A percentile compares a stretch with the other conserved stretches of the same genome.
These are phyloP conservation scores for Astrothelium subdiscretum DNA, from an alignment of 495 filamentous ascomycete genomes.

Conservation along the genomic window DNA sequence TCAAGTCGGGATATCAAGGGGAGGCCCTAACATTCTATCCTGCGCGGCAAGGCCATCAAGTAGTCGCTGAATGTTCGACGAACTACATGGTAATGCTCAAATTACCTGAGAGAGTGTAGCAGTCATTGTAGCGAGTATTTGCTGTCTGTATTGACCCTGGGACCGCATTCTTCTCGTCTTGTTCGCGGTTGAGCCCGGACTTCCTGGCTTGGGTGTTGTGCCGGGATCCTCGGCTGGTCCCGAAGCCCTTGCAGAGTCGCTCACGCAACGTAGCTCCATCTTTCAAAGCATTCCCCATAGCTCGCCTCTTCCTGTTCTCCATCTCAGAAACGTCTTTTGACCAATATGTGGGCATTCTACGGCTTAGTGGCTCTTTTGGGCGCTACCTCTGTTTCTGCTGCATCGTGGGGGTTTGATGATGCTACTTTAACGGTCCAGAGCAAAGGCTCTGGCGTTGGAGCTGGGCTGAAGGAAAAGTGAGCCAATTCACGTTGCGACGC, in stretches of 20 bases:
- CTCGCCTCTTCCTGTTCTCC: neutral
- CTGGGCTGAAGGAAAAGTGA: constrained; percentile 63
- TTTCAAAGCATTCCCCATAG: neutral
- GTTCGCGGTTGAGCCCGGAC: neutral
- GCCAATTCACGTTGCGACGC: neutral
- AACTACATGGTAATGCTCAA: too few species aligned
- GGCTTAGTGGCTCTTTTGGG: neutral
- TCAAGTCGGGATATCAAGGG: neutral
- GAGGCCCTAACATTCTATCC: neutral
- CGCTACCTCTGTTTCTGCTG: constrained; percentile 38
- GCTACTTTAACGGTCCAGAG: constrained; percentile 64
- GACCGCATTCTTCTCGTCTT: too few species aligned
- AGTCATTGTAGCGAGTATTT: too few species aligned
- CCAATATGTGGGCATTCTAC: neutral
- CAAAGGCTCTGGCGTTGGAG: constrained; percentile 55
- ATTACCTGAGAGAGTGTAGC: too few species aligned
- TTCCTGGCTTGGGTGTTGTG: neutral
- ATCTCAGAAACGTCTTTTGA: neutral
- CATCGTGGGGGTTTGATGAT: constrained; percentile 78
- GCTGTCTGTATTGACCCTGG: too few species aligned
- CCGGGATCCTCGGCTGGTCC: neutral
- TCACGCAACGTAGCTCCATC: neutral
- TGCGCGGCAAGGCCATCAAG: too few species aligned
- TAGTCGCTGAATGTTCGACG: too few species aligned
- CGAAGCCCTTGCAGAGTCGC: neutral